A percentile compares a stretch with the other conserved stretches of the same genome.
These are phyloP conservation scores for Glonium stellatum DNA, from an alignment of 495 filamentous ascomycete species.

Conservation along the genomic window DNA sequence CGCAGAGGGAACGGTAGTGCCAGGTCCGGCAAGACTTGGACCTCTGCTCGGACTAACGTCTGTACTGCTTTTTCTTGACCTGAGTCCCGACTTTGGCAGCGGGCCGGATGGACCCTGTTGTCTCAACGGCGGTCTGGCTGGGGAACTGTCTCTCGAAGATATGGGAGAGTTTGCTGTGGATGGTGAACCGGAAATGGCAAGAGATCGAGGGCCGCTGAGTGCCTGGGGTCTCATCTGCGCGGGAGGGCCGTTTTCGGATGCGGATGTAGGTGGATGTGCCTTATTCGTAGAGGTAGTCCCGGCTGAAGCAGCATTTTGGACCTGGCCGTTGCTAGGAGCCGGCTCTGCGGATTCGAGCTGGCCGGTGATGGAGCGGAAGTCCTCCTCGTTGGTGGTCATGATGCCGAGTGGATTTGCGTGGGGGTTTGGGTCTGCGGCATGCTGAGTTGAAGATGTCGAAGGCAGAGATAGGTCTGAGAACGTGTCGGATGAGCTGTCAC, in stretches of 20 bases:
- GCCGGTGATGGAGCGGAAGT: slow-evolving; percentile 28
- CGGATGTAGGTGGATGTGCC: slow-evolving; percentile 9
- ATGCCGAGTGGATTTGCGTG: slow-evolving; percentile 13
- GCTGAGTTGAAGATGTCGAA: slow-evolving; percentile 6
- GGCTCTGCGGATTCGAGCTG: slow-evolving; percentile 26
- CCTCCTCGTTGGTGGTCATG: slow-evolving; percentile 18
- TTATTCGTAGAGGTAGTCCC: slow-evolving; percentile 8
- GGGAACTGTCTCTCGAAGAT: slow-evolving; percentile 35
- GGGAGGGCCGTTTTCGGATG: slow-evolving; percentile 10
- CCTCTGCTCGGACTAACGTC: slow-evolving; percentile 62
- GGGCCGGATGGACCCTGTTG: slow-evolving; percentile 7
- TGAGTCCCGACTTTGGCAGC: slow-evolving; percentile 30
- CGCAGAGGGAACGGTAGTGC: slow-evolving; percentile 48
- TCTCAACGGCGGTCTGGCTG: slow-evolving; percentile 20
- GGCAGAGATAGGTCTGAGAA: neutral
- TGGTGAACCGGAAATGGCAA: slow-evolving; percentile 22
- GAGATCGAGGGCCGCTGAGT: slow-evolving; percentile 20
- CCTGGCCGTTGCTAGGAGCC: neutral
- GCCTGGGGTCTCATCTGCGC: slow-evolving; percentile 10
- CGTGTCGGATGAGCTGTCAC: no score
- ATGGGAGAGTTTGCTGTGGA: slow-evolving; percentile 32
- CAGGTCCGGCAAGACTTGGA: slow-evolving; percentile 39
- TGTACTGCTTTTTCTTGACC: slow-evolving; percentile 63
- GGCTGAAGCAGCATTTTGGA: neutral
- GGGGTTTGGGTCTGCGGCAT: slow-evolving; percentile 18